Base-by-base conservation (phyloP, 495 filamentous ascomycete genomes). In the Polyplosphaeria fusca region DNA sequence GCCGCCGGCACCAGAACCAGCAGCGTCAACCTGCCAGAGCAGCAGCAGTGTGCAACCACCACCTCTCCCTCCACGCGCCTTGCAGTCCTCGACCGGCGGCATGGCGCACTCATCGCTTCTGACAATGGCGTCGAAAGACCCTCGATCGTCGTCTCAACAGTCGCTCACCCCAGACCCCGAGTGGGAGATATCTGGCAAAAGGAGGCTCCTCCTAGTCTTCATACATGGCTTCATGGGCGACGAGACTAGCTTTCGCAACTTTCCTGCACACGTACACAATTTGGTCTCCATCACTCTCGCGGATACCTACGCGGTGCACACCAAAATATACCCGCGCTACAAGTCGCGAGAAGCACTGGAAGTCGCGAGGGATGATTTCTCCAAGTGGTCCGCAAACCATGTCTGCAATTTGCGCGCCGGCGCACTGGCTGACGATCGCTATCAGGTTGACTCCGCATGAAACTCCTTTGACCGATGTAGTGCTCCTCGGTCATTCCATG, bases 191-290 rank as follows among this genome's bases (percentile, higher is more conserved):
- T 47, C 66, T 66, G 65, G 71, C 9, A 71, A 77, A n/a, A 70
- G 91, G 52, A 86, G 73, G 25, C 75, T 97, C 12, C 76, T 97
- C 1, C 61, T 96, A 9, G 72, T 97, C 20, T 96, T 89, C 67
- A 84, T 97, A 63, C 91, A 95, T 73, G 92, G 92, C 39, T 96
- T 96, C 74, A 88, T 91, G 82, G 92, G 92, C 24, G 86, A 86
- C 44, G 89, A 94, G 70, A 85, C 84, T 14, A 91, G 86, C 58
- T 97, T 97, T 64, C 83, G 86, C 55, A 85, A 83, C 24, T 92
- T 96, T 58, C 92, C 92, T 1, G 85, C 85, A 4, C 90, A 97
- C 70, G 79, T 96, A 0, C 92, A 97, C 71, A 80, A 82, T 66
- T 74, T 88, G 20, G 73, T 95, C 27, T 84, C 83, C n/a, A 71